Conservation (phyloP, 2,329 filamentous ascomycete species). For the Phyllosticta citriasiana region DNA sequence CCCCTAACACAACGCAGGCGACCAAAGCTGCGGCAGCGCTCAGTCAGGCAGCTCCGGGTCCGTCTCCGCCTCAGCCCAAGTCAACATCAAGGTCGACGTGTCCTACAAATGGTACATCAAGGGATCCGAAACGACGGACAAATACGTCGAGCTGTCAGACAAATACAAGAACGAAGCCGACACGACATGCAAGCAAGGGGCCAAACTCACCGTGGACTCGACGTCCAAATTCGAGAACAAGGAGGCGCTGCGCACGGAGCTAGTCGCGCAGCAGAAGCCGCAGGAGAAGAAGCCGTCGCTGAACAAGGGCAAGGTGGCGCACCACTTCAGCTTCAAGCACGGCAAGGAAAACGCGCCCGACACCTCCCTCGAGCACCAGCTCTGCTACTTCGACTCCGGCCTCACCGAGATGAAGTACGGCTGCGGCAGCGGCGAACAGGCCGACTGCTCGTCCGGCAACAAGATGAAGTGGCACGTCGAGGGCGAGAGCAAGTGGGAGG, state of each 20-base stretch:
- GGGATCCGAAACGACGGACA: constrained; percentile 44
- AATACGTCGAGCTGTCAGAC: constrained; percentile 53
- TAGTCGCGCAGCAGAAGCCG: constrained; percentile 50
- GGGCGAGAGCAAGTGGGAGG: constrained; percentile 52
- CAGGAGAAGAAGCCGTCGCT: constrained; percentile 48
- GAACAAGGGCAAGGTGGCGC: constrained; percentile 56
- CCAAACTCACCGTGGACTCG: constrained; percentile 55
- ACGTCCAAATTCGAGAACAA: constrained; percentile 64
- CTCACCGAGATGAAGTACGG: constrained; percentile 68
- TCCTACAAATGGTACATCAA: constrained; percentile 68
- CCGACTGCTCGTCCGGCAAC: constrained; percentile 34
- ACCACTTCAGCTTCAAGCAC: constrained; percentile 61
- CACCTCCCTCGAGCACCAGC: constrained; percentile 56
- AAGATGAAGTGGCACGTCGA: constrained; percentile 56
- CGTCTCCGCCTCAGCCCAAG: neutral
- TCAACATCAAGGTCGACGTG: constrained; percentile 35
- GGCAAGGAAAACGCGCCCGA: constrained; percentile 50
- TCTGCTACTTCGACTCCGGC: constrained; percentile 56
- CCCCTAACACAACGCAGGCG: constrained; percentile 10
- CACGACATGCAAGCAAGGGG: constrained; percentile 50
- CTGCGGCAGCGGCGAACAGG: constrained; percentile 42
- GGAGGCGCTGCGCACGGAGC: constrained; percentile 61
- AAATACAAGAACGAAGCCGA: constrained; percentile 58
- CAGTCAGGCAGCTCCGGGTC: neutral
- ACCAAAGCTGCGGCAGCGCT: neutral